Evolutionary conservation across 2,329 filamentous ascomycete genomes (phyloP).

Genomic region (Calonectria fujianensis): DNA sequence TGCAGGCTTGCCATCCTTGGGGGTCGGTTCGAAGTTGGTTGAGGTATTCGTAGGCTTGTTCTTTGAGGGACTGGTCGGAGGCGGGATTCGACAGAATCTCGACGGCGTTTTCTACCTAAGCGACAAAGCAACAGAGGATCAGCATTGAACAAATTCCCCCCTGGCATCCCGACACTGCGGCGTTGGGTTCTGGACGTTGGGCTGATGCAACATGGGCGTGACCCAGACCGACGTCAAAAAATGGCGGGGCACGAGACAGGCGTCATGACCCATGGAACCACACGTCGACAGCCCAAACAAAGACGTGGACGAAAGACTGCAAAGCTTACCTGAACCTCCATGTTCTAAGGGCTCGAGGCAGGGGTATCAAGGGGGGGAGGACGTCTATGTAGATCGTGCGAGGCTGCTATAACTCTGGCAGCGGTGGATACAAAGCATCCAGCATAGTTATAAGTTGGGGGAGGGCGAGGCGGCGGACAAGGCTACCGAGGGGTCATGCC

Average conservation of each 20-base stretch:
- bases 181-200: constrained; percentile 45
- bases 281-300: constrained; percentile 29
- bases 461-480: constrained; percentile 58
- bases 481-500: constrained; percentile 66
- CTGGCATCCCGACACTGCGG: constrained; percentile 19
- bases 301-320: constrained; percentile 18
- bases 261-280: constrained; percentile 50
- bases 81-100: constrained; percentile 91
- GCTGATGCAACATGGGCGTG: constrained; percentile 49
- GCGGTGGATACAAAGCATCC: constrained; percentile 64
- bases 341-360: constrained; percentile 58
- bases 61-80: constrained; percentile 84
- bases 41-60: constrained; percentile 88
- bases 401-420: constrained; percentile 67
- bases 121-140: constrained; percentile 40
- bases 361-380: constrained; percentile 28
- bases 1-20: constrained; percentile 92
- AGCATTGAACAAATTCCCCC: constrained; percentile 16
- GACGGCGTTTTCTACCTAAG: constrained; percentile 93
- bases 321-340: constrained; percentile 69
- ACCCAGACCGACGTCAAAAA: constrained; percentile 48
- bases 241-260: constrained; percentile 57
- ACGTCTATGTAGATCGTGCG: constrained; percentile 44
- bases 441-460: constrained; percentile 63
- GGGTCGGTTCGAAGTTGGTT: constrained; percentile 87